phyloP scores from a whole-genome alignment of 768 basidiomycete species.

The Pleurotus platypus region DNA sequence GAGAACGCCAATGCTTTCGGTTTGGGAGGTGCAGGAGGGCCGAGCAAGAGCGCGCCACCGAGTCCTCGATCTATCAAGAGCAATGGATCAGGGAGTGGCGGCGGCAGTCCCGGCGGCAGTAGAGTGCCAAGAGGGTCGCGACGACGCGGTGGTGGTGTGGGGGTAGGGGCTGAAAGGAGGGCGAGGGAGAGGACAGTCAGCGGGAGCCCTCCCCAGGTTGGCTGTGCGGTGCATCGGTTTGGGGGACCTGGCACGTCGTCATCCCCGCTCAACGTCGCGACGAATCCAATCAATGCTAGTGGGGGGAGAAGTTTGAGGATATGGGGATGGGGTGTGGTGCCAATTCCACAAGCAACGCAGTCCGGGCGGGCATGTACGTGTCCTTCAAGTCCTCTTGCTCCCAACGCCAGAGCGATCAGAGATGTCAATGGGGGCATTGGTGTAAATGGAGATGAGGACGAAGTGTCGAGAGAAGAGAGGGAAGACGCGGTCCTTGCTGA shows the following conservation, averaged over 20 bases:
- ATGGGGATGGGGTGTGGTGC: slow-evolving; percentile 4
- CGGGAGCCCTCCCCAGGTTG: neutral
- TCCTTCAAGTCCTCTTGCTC: neutral
- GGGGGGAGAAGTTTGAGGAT: neutral
- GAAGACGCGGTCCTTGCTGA: slow-evolving; percentile 4
- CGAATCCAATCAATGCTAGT: neutral
- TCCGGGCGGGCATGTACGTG: too few relatives aligned
- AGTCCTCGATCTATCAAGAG: too few relatives aligned
- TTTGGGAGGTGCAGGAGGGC: neutral
- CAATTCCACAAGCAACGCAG: neutral
- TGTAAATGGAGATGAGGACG: neutral
- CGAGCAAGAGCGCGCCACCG: neutral
- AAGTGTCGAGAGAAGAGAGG: neutral
- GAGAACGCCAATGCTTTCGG: neutral
- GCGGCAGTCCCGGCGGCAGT: too few relatives aligned
- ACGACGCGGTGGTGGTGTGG: neutral
- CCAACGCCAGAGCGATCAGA: neutral
- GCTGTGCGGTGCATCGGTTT: neutral
- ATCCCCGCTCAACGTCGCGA: neutral
- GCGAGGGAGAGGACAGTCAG: too few relatives aligned
- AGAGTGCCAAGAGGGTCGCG: too few relatives aligned
- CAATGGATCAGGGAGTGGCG: too few relatives aligned
- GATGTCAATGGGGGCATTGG: neutral
- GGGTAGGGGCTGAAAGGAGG: neutral
- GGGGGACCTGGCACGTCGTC: neutral